These are phyloP conservation scores for Saccharomycopsis sp. DNA, from an alignment of 805 yeast species.

Conservation along the genomic window DNA sequence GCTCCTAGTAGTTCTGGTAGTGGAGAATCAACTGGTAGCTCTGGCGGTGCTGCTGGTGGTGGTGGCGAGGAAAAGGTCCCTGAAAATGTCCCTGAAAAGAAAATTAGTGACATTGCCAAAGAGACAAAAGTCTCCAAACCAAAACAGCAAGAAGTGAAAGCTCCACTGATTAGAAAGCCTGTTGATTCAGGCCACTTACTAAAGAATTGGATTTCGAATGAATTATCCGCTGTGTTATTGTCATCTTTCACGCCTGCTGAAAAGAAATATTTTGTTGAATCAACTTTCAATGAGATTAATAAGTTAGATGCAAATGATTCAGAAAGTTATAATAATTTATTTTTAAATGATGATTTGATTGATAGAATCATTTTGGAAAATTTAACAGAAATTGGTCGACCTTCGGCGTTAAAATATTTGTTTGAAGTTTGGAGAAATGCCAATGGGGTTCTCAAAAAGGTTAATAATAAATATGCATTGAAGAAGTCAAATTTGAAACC, in stretches of 20 bases:
- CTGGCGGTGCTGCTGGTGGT: not conserved
- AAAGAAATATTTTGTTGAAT: constrained; percentile 4
- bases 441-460: constrained; percentile 16
- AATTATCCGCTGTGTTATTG: constrained; percentile 1
- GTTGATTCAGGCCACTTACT: not conserved
- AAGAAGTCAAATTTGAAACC: constrained; percentile 33
- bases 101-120: not conserved
- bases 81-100: not conserved
- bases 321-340: not conserved
- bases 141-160: not conserved
- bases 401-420: constrained; percentile 42
- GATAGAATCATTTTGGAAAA: constrained; percentile 51
- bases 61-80: not conserved
- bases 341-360: constrained; percentile 24
- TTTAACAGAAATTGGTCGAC: constrained; percentile 46
- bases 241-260: constrained; percentile 4
- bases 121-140: not conserved
- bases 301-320: not conserved
- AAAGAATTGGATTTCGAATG: constrained; percentile 12
- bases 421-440: constrained; percentile 38
- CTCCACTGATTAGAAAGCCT: not conserved
- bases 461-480: constrained; percentile 13
- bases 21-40: not conserved
- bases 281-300: not conserved
- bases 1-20: not conserved